Evolutionary conservation across 495 filamentous ascomycete genomes (phyloP), one percentile per base, ranked within the genome.

Genomic region (Talaromyces proteolyticus): DNA sequence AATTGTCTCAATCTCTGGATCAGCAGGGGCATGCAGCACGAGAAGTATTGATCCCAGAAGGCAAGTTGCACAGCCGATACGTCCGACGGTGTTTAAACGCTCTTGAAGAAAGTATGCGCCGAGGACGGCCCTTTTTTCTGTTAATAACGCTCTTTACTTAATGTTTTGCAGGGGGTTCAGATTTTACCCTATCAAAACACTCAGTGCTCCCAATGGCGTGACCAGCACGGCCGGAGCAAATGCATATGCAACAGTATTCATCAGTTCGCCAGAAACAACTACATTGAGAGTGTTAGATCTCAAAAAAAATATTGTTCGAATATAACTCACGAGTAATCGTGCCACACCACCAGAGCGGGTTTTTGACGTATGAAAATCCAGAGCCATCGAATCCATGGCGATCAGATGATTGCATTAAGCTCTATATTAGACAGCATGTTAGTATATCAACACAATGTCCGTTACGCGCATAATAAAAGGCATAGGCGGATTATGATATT

Each of bases 161-260:
- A 17, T 45, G 20, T 25, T 18, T 14, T n/a, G n/a, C 23, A 34
- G 22, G 1, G 22, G 19, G 14, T 36, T 34, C 14, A 7, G 7
- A 19, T 5, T 66, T 48, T 65, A 86, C 82, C 92, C 94, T 59
- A 98, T 95, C 60, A 98, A 70, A 43, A 98, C 93, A 59, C 89
- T 89, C 53, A 98, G 72, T 36, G 93, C 93, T 25, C 93, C 93
- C 36, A 98, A 69, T 11, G 93, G 93, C 6, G 93, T 98, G 29
- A 98, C 93, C 48, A 98, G 75, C 64, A 98, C 97, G 5, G 93
- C 93, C 38, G 93, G 93, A 53, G 93, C 93, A 69, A 96, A 98
- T 1, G 93, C 93, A 66, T 98, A 98, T 49, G 93, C 93, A 19
- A 91, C 90, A 63, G 97, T 97, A 63, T 98, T 98, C 64, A 87